A percentile compares a stretch with the other conserved stretches of the same genome.
These are phyloP conservation scores for Wickerhamiella slavikovae DNA, from an alignment of 805 yeast species.

Conservation along the genomic window DNA sequence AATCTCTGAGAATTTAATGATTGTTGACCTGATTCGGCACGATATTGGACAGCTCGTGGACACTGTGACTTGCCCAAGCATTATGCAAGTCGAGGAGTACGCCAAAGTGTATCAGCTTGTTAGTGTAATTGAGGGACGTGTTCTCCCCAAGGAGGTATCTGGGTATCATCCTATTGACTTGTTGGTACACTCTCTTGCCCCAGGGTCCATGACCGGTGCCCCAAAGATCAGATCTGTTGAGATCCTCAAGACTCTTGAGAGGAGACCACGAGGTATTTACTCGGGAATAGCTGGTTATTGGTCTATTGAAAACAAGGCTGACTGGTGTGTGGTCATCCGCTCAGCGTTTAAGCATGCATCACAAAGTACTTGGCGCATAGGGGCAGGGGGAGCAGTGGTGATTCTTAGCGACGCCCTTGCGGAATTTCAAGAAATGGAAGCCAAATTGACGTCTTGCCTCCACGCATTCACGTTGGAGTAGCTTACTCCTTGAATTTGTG, in stretches of 20 bases:
- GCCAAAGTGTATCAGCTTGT: constrained; percentile 80
- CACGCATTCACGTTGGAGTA: constrained; percentile 34
- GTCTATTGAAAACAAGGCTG: constrained; percentile 71
- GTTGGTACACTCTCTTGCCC: constrained; percentile 63
- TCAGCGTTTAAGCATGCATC: constrained; percentile 32
- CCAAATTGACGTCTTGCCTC: constrained; percentile 61
- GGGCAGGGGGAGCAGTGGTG: constrained; percentile 98
- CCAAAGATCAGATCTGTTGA: constrained; percentile 89
- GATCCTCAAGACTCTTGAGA: constrained; percentile 41
- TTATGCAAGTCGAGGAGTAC: constrained; percentile 88
- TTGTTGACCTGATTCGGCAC: constrained; percentile 86
- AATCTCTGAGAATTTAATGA: constrained; percentile 90
- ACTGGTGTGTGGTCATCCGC: constrained; percentile 91
- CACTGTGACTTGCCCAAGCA: constrained; percentile 46
- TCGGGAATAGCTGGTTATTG: constrained; percentile 94
- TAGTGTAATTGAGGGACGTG: constrained; percentile 58
- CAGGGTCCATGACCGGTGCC: constrained; percentile 99
- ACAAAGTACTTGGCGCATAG: constrained; percentile 48
- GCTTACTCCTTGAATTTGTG: too few species aligned
- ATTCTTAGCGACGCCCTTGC: constrained; percentile 63
- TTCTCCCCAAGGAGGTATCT: constrained; percentile 10
- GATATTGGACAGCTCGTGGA: constrained; percentile 54
- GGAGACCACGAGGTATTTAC: constrained; percentile 54
- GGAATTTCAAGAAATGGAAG: constrained; percentile 82
- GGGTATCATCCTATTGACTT: constrained; percentile 32